These are phyloP conservation scores for Penicillium psychrofluorescens DNA, from an alignment of 495 filamentous ascomycete genomes.

Conservation along the genomic window DNA sequence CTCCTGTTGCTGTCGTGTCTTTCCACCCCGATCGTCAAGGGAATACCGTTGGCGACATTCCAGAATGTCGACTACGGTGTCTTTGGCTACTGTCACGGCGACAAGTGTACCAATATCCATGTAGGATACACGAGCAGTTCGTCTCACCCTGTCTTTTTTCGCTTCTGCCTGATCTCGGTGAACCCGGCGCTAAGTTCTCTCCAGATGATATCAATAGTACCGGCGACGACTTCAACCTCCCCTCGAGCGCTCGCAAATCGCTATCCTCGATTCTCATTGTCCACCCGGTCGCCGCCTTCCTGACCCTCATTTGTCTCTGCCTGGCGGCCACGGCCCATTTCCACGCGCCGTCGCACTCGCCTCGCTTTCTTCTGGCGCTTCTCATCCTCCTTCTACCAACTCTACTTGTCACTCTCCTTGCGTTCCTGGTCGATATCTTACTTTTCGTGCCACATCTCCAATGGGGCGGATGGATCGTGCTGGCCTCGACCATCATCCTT, in stretches of 20 bases:
- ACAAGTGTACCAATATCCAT: constrained; percentile 60
- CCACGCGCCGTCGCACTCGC: constrained; percentile 86
- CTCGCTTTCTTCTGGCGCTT: constrained; percentile 74
- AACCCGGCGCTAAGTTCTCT: constrained; percentile 6
- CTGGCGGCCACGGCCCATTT: constrained; percentile 79
- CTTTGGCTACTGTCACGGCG: constrained; percentile 74
- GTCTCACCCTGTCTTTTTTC: constrained; percentile 24
- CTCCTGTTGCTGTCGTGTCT: constrained; percentile 81
- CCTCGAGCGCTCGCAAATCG: constrained; percentile 64
- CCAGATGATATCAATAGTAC: constrained; percentile 35
- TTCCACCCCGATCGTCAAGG: constrained; percentile 85
- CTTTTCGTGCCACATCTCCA: constrained; percentile 89
- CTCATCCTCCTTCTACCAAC: constrained; percentile 82
- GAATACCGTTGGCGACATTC: constrained; percentile 74
- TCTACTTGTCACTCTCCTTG: constrained; percentile 73
- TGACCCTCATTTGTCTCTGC: constrained; percentile 77
- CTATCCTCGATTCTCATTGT: constrained; percentile 90
- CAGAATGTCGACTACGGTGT: constrained; percentile 79
- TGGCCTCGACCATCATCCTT: constrained; percentile 84
- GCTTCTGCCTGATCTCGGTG: constrained; percentile 3
- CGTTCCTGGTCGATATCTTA: constrained; percentile 92
- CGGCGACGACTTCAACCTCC: constrained; percentile 63
- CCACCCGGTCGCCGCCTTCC: constrained; percentile 81
- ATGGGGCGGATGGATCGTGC: constrained; percentile 93
- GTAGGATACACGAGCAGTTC: constrained; percentile 83